Evolutionary conservation across 2,329 filamentous ascomycete genomes (phyloP).

Genomic region (Apiospora sp.): DNA sequence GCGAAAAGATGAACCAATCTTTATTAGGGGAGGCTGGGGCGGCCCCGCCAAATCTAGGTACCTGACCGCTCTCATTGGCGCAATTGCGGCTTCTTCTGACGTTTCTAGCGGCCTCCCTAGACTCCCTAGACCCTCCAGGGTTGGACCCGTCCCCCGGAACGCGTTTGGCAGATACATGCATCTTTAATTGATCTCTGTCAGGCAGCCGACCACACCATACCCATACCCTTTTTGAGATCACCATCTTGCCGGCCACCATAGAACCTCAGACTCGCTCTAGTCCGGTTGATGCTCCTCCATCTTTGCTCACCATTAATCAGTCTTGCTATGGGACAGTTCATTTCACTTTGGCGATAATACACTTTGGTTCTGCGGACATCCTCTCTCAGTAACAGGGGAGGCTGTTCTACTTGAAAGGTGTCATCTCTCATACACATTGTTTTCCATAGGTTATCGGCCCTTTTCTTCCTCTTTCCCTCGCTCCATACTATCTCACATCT

Average conservation of each 20-base stretch:
- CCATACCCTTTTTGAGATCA: background rate
- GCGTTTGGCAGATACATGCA: background rate
- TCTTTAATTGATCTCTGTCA: background rate
- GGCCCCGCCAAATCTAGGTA: constrained; percentile 1
- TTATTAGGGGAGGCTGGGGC: background rate
- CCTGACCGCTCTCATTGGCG: background rate
- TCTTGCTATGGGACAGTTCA: background rate
- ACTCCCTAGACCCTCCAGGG: background rate
- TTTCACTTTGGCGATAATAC: background rate
- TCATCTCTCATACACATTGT: background rate
- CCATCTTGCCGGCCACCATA: background rate
- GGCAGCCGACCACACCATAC: background rate
- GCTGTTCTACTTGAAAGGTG: background rate
- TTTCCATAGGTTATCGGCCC: background rate
- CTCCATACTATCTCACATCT: background rate
- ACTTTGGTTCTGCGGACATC: background rate
- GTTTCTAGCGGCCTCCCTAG: background rate
- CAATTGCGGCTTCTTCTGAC: background rate
- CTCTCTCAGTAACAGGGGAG: background rate
- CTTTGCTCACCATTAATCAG: background rate
- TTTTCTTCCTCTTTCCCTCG: background rate
- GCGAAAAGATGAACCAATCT: background rate
- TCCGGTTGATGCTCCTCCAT: background rate
- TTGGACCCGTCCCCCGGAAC: background rate
- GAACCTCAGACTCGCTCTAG: background rate